Conservation (phyloP, 805 yeast genomes). For the Vanderwaltozyma yarrowii region DNA sequence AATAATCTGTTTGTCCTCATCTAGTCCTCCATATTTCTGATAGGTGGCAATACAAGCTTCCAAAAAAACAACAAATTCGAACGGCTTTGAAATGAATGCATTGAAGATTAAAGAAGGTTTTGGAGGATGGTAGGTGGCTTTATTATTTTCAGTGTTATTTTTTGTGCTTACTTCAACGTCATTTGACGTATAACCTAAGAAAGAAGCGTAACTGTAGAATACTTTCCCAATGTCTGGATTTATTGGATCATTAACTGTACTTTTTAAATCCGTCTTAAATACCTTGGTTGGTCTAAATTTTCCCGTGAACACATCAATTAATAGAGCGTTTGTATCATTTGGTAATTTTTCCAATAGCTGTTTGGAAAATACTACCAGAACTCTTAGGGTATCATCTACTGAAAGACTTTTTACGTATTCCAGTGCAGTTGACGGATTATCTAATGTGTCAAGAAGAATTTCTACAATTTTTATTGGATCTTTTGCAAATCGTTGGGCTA, state of each 20-base stretch:
- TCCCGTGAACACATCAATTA: conserved; percentile 86
- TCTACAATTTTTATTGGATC: conserved; percentile 70
- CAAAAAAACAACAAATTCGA: conserved; percentile 80
- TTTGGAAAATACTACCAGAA: conserved; percentile 58
- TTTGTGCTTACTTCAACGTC: conserved; percentile 11
- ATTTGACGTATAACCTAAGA: conserved; percentile 43
- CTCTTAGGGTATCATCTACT: conserved; percentile 67
- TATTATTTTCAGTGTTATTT: conserved; percentile 7
- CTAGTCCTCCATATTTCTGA: conserved; percentile 59
- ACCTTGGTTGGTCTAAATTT: conserved; percentile 43
- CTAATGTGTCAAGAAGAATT: conserved; percentile 56
- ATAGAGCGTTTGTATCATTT: conserved; percentile 66
- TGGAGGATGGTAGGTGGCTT: conserved; percentile 83
- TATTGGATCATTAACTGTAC: not conserved
- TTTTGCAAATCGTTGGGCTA: conserved; percentile 56
- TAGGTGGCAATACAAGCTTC: conserved; percentile 84
- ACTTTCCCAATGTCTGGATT: conserved; percentile 20
- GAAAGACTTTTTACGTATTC: conserved; percentile 56
- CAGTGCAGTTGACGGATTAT: conserved; percentile 50
- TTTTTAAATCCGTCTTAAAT: not conserved
- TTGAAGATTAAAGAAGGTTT: conserved; percentile 79
- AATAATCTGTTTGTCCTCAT: conserved; percentile 60
- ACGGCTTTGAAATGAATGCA: conserved; percentile 74
- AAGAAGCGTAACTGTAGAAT: conserved; percentile 46
- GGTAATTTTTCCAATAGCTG: conserved; percentile 58